These are phyloP conservation scores for Alternaria sp. DNA, from an alignment of 2,329 filamentous ascomycete genomes.

Conservation along the genomic window DNA sequence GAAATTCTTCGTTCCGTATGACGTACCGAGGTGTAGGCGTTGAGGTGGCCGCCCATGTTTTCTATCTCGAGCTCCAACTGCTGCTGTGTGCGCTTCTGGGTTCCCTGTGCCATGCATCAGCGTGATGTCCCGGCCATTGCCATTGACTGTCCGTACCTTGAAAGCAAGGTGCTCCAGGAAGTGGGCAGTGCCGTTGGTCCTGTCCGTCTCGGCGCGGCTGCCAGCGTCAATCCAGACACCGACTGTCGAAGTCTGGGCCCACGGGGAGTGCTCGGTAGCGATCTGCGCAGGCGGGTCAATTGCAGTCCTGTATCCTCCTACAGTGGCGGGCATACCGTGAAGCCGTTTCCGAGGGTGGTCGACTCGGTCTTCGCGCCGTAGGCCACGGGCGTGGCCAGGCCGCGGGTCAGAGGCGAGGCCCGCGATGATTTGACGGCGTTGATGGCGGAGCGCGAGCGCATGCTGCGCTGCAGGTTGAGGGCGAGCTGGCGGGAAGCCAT, in stretches of 20 bases:
- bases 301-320: slow-evolving; percentile 28
- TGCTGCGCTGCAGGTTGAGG: slow-evolving; percentile 88
- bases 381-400: slow-evolving; percentile 84
- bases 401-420: slow-evolving; percentile 74
- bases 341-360: slow-evolving; percentile 94
- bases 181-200: slow-evolving; percentile 98
- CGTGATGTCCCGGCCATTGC: slow-evolving; percentile 14
- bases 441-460: slow-evolving; percentile 86
- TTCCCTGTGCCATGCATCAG: slow-evolving; percentile 68
- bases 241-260: slow-evolving; percentile 96
- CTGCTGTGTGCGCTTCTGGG: slow-evolving; percentile 90
- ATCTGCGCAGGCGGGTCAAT: slow-evolving; percentile 67
- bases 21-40: slow-evolving; percentile 97
- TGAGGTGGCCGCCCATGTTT: slow-evolving; percentile 99
- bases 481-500: slow-evolving; percentile 99
- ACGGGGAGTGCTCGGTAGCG: slow-evolving; percentile 96
- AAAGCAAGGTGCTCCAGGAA: slow-evolving; percentile 99
- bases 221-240: slow-evolving; percentile 99
- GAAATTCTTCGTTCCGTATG: neutral
- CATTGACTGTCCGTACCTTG: slow-evolving; percentile 70
- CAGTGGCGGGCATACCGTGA: slow-evolving; percentile 72
- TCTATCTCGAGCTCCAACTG: slow-evolving; percentile 99
- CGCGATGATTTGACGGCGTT: slow-evolving; percentile 66
- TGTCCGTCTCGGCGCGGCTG: slow-evolving; percentile 95
- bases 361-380: slow-evolving; percentile 85